phyloP scores from a whole-genome alignment of 768 basidiomycete species.

The Phanerochaete carnosa region DNA sequence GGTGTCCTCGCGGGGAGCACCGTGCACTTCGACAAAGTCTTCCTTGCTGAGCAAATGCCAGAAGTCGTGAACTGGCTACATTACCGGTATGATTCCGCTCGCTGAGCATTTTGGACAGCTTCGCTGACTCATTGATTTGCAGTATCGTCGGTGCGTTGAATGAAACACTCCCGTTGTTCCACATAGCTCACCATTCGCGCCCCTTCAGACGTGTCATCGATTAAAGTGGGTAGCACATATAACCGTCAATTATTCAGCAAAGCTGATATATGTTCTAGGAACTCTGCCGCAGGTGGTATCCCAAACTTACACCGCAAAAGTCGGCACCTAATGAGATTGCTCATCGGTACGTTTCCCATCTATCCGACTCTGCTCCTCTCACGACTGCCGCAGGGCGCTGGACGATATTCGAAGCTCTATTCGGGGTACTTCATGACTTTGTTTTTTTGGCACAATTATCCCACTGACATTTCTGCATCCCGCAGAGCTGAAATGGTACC shows the following conservation, averaged over 20 bases:
- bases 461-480: neutral
- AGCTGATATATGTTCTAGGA: slow-evolving; percentile 44
- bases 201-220: slow-evolving; percentile 71
- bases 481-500: slow-evolving; percentile 78
- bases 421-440: slow-evolving; percentile 41
- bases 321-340: slow-evolving; percentile 26
- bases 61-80: slow-evolving; percentile 76
- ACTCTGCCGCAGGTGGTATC: slow-evolving; percentile 72
- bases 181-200: neutral
- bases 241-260: neutral
- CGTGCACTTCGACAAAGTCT: slow-evolving; percentile 76
- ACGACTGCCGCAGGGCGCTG: slow-evolving; percentile 54
- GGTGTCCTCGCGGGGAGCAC: slow-evolving; percentile 86
- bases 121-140: slow-evolving; percentile 4
- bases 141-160: slow-evolving; percentile 70
- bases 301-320: slow-evolving; percentile 16
- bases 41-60: slow-evolving; percentile 78
- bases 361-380: neutral
- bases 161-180: neutral
- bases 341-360: slow-evolving; percentile 53
- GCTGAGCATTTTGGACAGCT: neutral
- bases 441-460: neutral
- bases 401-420: slow-evolving; percentile 82
- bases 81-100: slow-evolving; percentile 52
- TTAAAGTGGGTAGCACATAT: slow-evolving; percentile 51